Percentiles rank a stretch among this genome's conserved stretches.
Evolutionary conservation across 2,329 filamentous ascomycete genomes (phyloP).

Genomic region (Aspergillus clavatus): DNA sequence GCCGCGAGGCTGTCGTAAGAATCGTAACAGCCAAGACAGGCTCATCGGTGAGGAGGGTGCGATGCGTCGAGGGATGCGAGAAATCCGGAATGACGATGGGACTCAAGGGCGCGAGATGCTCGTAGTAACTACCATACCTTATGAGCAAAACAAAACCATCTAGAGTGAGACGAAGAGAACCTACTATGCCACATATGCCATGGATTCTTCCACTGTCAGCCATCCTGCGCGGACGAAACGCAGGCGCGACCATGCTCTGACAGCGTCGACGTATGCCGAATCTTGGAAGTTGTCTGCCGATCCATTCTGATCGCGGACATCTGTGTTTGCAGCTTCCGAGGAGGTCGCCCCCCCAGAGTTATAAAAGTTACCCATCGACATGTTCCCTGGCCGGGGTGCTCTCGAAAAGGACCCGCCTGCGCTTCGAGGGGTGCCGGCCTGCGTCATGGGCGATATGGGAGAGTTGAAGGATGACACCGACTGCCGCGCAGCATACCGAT

Average conservation of each 20-base stretch:
- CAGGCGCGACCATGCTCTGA: slow-evolving; percentile 85
- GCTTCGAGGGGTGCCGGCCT: slow-evolving; percentile 33
- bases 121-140: slow-evolving; percentile 67
- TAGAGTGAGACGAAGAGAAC: slow-evolving; percentile 26
- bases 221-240: slow-evolving; percentile 94
- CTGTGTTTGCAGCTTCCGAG: slow-evolving; percentile 24
- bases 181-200: slow-evolving; percentile 89
- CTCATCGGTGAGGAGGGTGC: slow-evolving; percentile 78
- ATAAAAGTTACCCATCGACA: slow-evolving; percentile 51
- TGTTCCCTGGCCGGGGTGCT: slow-evolving; percentile 40
- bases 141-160: slow-evolving; percentile 9
- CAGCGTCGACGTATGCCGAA: slow-evolving; percentile 54
- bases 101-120: slow-evolving; percentile 82
- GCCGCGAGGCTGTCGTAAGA: slow-evolving; percentile 83
- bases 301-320: slow-evolving; percentile 23
- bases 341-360: slow-evolving; percentile 22
- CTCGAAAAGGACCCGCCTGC: slow-evolving; percentile 32
- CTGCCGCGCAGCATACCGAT: slow-evolving; percentile 37
- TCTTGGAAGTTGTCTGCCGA: slow-evolving; percentile 30
- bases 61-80: slow-evolving; percentile 72
- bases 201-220: slow-evolving; percentile 90
- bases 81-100: slow-evolving; percentile 92
- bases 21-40: slow-evolving; percentile 89
- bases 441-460: slow-evolving; percentile 33
- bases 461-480: slow-evolving; percentile 39